phyloP scores from a whole-genome alignment of 1,284 basidiomycete genomes.

The Apiotrichum akiyoshidainum region DNA sequence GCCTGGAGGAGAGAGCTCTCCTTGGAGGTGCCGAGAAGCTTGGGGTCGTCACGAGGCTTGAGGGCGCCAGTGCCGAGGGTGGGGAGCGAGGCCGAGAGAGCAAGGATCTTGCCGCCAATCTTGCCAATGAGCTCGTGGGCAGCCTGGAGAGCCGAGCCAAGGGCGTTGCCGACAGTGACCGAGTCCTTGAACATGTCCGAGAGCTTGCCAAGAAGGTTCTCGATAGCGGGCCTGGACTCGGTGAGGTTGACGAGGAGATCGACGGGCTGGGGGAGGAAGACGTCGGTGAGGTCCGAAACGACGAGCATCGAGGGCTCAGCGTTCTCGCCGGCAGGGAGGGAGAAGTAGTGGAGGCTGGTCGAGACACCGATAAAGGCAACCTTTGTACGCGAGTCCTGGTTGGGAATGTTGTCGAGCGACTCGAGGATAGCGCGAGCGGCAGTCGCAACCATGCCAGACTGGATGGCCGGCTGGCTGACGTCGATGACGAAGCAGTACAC shows the following conservation, averaged over 20 bases:
- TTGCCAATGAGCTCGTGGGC: conserved; percentile 91
- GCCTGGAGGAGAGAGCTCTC: conserved; percentile 84
- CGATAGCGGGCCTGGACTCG: conserved; percentile 77
- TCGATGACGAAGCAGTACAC: conserved; percentile 98
- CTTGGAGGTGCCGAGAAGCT: conserved; percentile 91
- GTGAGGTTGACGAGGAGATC: conserved; percentile 91
- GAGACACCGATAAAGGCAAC: conserved; percentile 92
- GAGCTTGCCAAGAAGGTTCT: conserved; percentile 74
- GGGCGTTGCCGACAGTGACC: conserved; percentile 82
- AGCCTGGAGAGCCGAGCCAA: conserved; percentile 94
- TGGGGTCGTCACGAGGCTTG: conserved; percentile 95
- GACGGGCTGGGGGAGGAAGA: conserved; percentile 94
- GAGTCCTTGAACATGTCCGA: conserved; percentile 97
- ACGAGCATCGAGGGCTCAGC: conserved; percentile 92
- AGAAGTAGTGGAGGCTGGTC: conserved; percentile 94
- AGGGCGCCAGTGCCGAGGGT: conserved; percentile 85
- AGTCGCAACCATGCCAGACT: conserved; percentile 96
- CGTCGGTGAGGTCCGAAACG: conserved; percentile 93
- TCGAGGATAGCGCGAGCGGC: conserved; percentile 94
- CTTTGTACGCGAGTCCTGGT: conserved; percentile 89
- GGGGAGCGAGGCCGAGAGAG: conserved; percentile 82
- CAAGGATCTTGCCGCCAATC: conserved; percentile 93
- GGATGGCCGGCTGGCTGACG: conserved; percentile 85
- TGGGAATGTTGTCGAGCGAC: conserved; percentile 90
- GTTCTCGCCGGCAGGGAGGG: conserved; percentile 67